Evolutionary conservation across 805 yeast genomes (phyloP).

Genomic region (Priceomyces melissophilus): DNA sequence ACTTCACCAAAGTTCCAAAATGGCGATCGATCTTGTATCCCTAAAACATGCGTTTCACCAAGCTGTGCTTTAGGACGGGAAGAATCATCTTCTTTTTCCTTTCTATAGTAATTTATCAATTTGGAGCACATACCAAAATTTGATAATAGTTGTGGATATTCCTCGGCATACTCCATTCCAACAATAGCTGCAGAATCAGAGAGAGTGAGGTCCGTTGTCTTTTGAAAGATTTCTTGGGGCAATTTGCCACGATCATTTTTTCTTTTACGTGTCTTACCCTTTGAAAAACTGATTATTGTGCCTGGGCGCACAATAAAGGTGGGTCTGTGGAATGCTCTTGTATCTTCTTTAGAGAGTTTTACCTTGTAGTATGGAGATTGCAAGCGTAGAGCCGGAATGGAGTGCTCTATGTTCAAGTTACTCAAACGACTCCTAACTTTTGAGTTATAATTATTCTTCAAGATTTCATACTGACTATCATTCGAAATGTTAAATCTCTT

Average conservation of each 20-base stretch:
- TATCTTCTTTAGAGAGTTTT: slow-evolving; percentile 58
- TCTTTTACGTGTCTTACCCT: slow-evolving; percentile 72
- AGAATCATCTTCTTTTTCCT: slow-evolving; percentile 73
- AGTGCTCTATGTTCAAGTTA: slow-evolving; percentile 84
- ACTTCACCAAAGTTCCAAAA: slow-evolving; percentile 99
- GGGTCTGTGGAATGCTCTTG: slow-evolving; percentile 79
- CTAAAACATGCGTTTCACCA: slow-evolving; percentile 94
- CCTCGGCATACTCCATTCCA: slow-evolving; percentile 87
- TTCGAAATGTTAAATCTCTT: slow-evolving; percentile 80
- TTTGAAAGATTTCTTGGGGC: slow-evolving; percentile 65
- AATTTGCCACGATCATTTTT: slow-evolving; percentile 88
- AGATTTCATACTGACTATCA: slow-evolving; percentile 77
- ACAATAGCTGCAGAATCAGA: slow-evolving; percentile 81
- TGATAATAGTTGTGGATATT: slow-evolving; percentile 74
- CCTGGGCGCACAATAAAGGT: slow-evolving; percentile 75
- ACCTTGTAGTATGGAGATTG: slow-evolving; percentile 93
- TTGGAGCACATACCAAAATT: slow-evolving; percentile 96
- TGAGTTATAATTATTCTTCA: slow-evolving; percentile 83
- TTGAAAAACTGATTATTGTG: slow-evolving; percentile 69
- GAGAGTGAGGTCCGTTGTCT: slow-evolving; percentile 70
- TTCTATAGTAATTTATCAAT: slow-evolving; percentile 87
- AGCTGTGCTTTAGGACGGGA: slow-evolving; percentile 82
- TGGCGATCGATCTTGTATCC: slow-evolving; percentile 95
- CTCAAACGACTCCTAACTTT: slow-evolving; percentile 92
- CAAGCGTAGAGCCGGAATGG: slow-evolving; percentile 78